A percentile compares a stretch with the other conserved stretches of the same genome.
Conservation (phyloP, 441 rosid genomes). For the Pelargonium cotyledonis region DNA sequence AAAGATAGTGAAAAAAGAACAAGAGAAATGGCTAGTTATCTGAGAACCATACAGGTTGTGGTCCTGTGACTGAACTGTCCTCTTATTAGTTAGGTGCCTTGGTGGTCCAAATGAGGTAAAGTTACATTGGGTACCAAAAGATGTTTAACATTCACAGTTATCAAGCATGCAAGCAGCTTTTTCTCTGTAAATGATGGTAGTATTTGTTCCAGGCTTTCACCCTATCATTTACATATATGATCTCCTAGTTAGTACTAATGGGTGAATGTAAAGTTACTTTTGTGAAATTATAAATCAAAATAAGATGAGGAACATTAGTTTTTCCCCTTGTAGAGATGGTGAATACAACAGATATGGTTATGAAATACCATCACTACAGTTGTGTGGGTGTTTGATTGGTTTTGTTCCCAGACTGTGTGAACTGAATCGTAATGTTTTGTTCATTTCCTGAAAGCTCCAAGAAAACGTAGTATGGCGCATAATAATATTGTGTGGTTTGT, state of each 20-base stretch:
- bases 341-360: background rate
- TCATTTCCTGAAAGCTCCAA: background rate
- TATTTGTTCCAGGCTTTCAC: conserved; percentile 12
- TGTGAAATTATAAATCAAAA: too few species aligned
- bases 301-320: too few species aligned
- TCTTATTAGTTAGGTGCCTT: conserved; percentile 21
- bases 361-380: too few species aligned
- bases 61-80: conserved; percentile 28
- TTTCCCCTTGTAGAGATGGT: too few species aligned
- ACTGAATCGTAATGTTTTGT: background rate
- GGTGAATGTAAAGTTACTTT: background rate
- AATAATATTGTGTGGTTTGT: background rate
- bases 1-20: background rate
- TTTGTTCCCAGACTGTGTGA: background rate
- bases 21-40: conserved; percentile 14
- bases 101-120: conserved; percentile 36
- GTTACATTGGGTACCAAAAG: conserved; percentile 21
- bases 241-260: conserved; percentile 10
- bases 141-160: conserved; percentile 23
- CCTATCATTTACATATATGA: conserved; percentile 8
- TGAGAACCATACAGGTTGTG: conserved; percentile 18
- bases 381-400: background rate
- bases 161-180: conserved; percentile 15
- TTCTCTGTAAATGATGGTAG: conserved; percentile 18
- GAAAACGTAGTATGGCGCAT: background rate